Evolutionary conservation across 257 asterid genomes (phyloP).

Genomic region (Penstemon barbatus): DNA sequence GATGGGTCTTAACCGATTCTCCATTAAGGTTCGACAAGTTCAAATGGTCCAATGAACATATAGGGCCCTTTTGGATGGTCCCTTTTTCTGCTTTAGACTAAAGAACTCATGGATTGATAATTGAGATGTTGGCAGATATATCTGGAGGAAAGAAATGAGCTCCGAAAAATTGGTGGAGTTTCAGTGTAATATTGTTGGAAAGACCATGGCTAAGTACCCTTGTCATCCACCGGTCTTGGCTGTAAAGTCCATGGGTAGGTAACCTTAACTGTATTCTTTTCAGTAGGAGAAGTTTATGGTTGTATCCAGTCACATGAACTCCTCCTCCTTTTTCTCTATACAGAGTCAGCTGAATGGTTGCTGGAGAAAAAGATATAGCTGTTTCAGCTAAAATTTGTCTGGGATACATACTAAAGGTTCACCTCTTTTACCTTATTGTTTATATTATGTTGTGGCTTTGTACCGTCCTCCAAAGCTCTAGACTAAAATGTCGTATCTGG

Average conservation of each 20-base stretch:
- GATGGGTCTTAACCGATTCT: too few species aligned
- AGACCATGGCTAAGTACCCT: constrained; percentile 58
- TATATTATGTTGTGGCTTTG: background rate
- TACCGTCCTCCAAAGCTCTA: constrained; percentile 1
- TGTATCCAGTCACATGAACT: background rate
- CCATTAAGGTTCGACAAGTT: too few species aligned
- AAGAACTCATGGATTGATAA: constrained; percentile 4
- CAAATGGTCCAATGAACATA: too few species aligned
- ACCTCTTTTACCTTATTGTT: constrained; percentile 18
- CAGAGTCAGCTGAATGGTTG: constrained; percentile 95
- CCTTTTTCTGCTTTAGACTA: background rate
- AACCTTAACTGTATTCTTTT: background rate
- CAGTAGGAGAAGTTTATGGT: constrained; percentile 6
- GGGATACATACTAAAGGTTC: constrained; percentile 89
- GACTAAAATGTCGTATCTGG: background rate
- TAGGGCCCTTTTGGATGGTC: too few species aligned
- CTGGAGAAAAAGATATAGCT: constrained; percentile 44
- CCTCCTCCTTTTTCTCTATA: constrained; percentile 9
- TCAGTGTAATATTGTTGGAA: constrained; percentile 53
- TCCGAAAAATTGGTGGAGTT: constrained; percentile 79
- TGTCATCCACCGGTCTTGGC: constrained; percentile 76
- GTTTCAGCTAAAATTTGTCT: constrained; percentile 67
- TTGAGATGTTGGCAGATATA: constrained; percentile 46
- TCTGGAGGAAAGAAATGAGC: constrained; percentile 69
- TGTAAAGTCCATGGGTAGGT: constrained; percentile 97